Conservation (phyloP, 257 asterid species). For the Oldenlandia corymbosa region DNA sequence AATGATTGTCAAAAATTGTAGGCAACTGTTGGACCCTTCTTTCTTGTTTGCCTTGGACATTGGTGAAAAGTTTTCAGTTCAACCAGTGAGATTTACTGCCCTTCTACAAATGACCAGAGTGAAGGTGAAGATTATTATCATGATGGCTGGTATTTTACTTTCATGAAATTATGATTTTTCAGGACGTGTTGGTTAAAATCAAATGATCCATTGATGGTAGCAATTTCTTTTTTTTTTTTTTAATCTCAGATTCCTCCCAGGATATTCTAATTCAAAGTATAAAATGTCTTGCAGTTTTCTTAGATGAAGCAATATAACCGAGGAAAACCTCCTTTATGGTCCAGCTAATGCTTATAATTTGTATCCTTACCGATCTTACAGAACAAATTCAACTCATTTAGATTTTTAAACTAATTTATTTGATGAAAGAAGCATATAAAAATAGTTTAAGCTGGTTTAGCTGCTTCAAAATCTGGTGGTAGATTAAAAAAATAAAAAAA, state of each 20-base stretch:
- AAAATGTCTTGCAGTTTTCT: not conserved
- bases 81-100: conserved; percentile 77
- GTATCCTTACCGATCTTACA: not conserved
- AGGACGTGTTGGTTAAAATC: too few species aligned
- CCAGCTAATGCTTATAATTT: not conserved
- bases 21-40: conserved; percentile 94
- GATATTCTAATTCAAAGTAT: too few species aligned
- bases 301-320: not conserved
- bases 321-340: not conserved
- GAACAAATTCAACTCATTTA: not conserved
- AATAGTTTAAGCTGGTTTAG: not conserved
- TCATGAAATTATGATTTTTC: too few species aligned
- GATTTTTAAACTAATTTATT: not conserved
- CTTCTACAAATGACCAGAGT: conserved; percentile 80
- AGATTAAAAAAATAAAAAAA: too few species aligned
- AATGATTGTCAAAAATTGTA: conserved; percentile 32
- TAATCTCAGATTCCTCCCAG: too few species aligned
- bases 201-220: too few species aligned
- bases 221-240: too few species aligned
- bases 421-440: not conserved
- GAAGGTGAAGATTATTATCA: conserved; percentile 57
- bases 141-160: conserved; percentile 4
- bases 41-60: conserved; percentile 85
- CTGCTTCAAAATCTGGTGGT: not conserved
- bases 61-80: conserved; percentile 84